Base-by-base conservation (phyloP, 2,329 filamentous ascomycete species). In the Diaporthe helianthi region DNA sequence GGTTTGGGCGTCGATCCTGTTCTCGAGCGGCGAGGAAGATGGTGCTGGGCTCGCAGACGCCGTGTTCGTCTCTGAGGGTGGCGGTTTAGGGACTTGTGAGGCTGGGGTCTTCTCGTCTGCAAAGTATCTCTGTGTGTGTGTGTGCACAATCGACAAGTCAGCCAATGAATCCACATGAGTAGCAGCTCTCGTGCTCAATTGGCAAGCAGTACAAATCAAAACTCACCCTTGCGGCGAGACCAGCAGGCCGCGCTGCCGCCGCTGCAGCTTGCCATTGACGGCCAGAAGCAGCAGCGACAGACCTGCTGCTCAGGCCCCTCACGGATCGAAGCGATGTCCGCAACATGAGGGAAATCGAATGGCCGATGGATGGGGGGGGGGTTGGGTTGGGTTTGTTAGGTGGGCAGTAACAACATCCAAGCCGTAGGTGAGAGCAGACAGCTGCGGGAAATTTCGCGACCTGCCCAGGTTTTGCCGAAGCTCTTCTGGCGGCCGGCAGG, bases 321-420 rank as follows among this genome's bases (percentile, higher is more conserved):
- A 86, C 86, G 80, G 88, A 89, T 83, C 85, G 87, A 83, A 90
- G 82, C 81, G 88, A 90, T 80, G 87, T 87, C 84, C 88, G 89
- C 86, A 91, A 86, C 89, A 91, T 91, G 84, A 84, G 83, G 82
- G 82, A 83, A 83, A 84, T 80, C 78, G 79, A 63, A 80, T 81
- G 80, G 80, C 81, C 79, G 78, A 76, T 63, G 60, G 22, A 51
- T 66, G 49, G 65, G 36, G 36, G n/a, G n/a, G n/a, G n/a, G n/a
- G n/a, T n/a, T n/a, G n/a, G 54, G 47, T 58, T 60, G 60, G 46
- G 55, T 65, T 22, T 69, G 69, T 53, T 49, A 63, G 61, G 65
- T 38, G 33, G 63, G 65, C 67, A 38, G 52, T 19, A 36, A 47
- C 61, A 60, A 33, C 67, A 33, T 47, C 54, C 36, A 54, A 46